phyloP scores from a whole-genome alignment of 2,329 filamentous ascomycete genomes.

The Dothistroma septosporum region DNA sequence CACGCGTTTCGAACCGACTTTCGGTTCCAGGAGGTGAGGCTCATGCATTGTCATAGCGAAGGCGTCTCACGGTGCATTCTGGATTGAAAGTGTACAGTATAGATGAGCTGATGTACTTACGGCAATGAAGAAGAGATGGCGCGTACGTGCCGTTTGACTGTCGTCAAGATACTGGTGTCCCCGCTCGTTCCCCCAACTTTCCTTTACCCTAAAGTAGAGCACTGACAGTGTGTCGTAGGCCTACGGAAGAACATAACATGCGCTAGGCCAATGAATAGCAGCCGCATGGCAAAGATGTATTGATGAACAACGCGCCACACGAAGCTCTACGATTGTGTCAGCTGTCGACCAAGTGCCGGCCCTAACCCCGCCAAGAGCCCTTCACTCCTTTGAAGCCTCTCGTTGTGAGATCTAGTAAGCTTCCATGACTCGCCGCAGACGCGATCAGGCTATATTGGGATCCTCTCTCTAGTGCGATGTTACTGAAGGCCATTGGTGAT shows the following conservation, averaged over 20 bases:
- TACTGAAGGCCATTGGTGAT: neutral
- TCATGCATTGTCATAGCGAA: slow-evolving; percentile 1
- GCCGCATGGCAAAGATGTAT: too few species aligned
- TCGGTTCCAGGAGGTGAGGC: neutral
- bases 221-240: too few species aligned
- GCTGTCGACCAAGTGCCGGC: too few species aligned
- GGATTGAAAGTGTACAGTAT: slow-evolving; percentile 6
- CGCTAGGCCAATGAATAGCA: too few species aligned
- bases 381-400: too few species aligned
- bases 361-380: too few species aligned
- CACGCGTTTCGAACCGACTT: neutral
- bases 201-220: neutral
- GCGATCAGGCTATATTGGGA: neutral
- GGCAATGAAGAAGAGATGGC: slow-evolving; percentile 2
- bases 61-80: neutral
- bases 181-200: neutral
- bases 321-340: too few species aligned
- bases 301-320: too few species aligned
- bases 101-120: slow-evolving; percentile 3
- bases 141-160: slow-evolving; percentile 1
- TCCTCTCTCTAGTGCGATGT: neutral
- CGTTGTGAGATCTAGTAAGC: neutral
- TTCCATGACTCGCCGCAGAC: neutral
- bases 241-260: too few species aligned
- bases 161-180: neutral